Conservation (phyloP, 1,139 yeast genomes). For the Kluyveromyces sp. region DNA sequence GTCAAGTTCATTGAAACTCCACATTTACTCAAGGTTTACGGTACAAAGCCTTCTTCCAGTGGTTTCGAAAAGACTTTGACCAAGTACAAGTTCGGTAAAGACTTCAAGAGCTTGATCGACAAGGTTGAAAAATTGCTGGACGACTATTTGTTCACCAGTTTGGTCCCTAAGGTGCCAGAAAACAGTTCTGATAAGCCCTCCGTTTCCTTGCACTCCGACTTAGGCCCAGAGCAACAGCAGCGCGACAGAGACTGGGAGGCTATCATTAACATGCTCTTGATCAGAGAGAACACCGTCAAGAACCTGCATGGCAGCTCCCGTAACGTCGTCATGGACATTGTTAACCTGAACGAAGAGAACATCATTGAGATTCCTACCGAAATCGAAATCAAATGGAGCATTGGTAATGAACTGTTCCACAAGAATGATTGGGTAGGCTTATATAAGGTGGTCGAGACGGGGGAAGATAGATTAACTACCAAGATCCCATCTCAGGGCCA, state of each 20-base stretch:
- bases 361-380: constrained; percentile 32
- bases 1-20: constrained; percentile 71
- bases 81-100: constrained; percentile 29
- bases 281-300: constrained; percentile 15
- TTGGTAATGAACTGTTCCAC: constrained; percentile 39
- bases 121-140: constrained; percentile 21
- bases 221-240: too few relatives aligned
- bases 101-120: constrained; percentile 30
- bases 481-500: constrained; percentile 59
- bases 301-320: constrained; percentile 19
- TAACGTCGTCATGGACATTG: constrained; percentile 18
- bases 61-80: constrained; percentile 58
- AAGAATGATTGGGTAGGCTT: constrained; percentile 72
- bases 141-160: constrained; percentile 13
- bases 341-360: constrained; percentile 6
- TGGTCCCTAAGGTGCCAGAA: not conserved
- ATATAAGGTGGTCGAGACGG: constrained; percentile 58
- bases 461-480: constrained; percentile 52
- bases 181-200: too few relatives aligned
- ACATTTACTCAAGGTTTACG: constrained; percentile 74
- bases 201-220: too few relatives aligned
- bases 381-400: constrained; percentile 48
- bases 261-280: constrained; percentile 18
- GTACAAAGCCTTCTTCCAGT: constrained; percentile 43
- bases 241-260: constrained; percentile 17